phyloP scores from a whole-genome alignment of 1,284 basidiomycete genomes.

The Pseudozyma pruni region DNA sequence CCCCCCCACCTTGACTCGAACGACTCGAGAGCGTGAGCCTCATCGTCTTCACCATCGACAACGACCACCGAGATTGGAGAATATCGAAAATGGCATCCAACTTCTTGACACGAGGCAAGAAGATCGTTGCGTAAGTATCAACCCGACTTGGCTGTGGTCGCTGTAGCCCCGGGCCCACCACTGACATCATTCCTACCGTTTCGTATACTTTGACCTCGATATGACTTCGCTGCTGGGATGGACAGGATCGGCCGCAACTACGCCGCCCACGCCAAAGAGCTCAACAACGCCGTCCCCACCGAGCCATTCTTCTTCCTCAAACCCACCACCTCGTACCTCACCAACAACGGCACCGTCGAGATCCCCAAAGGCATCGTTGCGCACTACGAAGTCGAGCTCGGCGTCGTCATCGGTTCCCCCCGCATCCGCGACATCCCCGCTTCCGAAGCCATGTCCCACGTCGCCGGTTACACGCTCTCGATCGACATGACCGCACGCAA shows the following conservation, averaged over 20 bases:
- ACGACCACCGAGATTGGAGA: neutral
- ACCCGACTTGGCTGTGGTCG: too few relatives aligned
- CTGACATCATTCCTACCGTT: too few relatives aligned
- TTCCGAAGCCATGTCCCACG: constrained; percentile 78
- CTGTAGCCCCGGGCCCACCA: too few relatives aligned
- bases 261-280: constrained; percentile 86
- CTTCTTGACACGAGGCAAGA: constrained; percentile 47
- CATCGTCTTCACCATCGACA: neutral
- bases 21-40: neutral
- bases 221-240: neutral
- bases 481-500: constrained; percentile 97
- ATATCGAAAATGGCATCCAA: constrained; percentile 20
- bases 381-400: constrained; percentile 97
- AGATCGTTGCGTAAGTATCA: constrained; percentile 52
- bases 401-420: constrained; percentile 87
- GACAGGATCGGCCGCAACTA: constrained; percentile 70
- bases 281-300: constrained; percentile 87
- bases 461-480: constrained; percentile 93
- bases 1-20: constrained; percentile 10
- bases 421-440: constrained; percentile 82
- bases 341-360: constrained; percentile 80
- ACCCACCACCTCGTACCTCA: constrained; percentile 88
- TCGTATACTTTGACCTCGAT: neutral
- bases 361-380: constrained; percentile 84
- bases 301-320: constrained; percentile 99